Percentiles rank a stretch among this genome's conserved stretches.
Conservation (phyloP, 148 eudicot genomes). For the Silene uniflora region DNA sequence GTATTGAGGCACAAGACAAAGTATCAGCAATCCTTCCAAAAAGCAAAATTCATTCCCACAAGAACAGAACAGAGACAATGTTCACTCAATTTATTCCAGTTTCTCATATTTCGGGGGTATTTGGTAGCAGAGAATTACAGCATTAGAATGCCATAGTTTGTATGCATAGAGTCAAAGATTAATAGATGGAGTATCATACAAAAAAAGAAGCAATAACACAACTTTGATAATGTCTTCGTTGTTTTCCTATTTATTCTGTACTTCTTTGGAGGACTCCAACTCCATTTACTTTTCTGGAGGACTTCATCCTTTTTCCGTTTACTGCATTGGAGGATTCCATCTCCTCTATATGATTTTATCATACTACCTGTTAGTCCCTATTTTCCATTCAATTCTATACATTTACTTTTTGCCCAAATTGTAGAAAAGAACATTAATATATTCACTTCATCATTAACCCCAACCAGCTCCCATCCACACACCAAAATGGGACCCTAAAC, state of each 20-base stretch:
- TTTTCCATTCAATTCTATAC: no score
- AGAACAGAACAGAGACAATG: not conserved
- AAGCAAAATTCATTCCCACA: not conserved
- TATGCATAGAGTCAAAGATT: not conserved
- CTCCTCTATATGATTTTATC: not conserved
- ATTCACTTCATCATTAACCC: no score
- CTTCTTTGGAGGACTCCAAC: not conserved
- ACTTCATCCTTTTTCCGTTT: not conserved
- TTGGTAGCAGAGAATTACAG: not conserved
- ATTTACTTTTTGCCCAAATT: not conserved
- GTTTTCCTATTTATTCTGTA: no score
- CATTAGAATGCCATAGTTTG: not conserved
- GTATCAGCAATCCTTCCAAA: not conserved
- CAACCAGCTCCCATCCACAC: no score
- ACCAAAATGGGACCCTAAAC: no score
- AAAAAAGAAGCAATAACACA: not conserved
- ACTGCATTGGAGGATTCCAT: not conserved
- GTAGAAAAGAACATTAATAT: not conserved
- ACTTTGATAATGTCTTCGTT: not conserved
- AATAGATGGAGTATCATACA: no score
- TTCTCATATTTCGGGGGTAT: not conserved
- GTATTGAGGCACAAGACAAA: constrained; percentile 28
- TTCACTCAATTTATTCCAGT: not conserved
- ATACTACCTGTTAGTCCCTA: not conserved
- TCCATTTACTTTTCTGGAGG: not conserved